Percentiles rank a stretch among this genome's conserved stretches.
Evolutionary conservation across 306 rosid species (phyloP).

Genomic region (Pterocarpus macrocarpus): DNA sequence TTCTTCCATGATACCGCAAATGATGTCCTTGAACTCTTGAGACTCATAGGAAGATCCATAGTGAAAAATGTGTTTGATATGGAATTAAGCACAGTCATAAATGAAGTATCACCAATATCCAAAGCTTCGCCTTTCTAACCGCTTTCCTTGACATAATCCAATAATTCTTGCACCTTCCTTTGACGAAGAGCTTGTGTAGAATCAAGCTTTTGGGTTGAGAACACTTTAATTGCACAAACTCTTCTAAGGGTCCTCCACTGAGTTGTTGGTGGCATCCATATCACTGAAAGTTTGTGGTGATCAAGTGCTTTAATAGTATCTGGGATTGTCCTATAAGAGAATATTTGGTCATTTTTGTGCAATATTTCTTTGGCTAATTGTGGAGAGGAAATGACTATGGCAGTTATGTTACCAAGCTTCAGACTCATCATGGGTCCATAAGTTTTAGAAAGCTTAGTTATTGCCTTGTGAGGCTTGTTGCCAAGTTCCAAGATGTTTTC

Average conservation of each 20-base stretch:
- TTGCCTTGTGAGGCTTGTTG: constrained; percentile 47
- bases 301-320: not conserved
- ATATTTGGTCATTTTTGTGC: constrained; percentile 2
- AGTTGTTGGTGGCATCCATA: not conserved
- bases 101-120: no score
- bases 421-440: constrained; percentile 48
- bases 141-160: no score
- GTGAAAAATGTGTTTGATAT: no score
- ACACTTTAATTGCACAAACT: no score
- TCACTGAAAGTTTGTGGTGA: not conserved
- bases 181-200: no score
- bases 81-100: no score
- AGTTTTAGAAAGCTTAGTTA: constrained; percentile 37
- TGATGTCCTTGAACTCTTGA: not conserved
- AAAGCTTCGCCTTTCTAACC: no score
- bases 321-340: constrained; percentile 2
- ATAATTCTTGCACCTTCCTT: no score
- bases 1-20: not conserved
- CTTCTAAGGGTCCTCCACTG: no score
- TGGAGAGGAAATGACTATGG: constrained; percentile 45
- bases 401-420: constrained; percentile 41
- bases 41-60: no score
- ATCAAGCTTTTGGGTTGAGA: no score
- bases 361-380: constrained; percentile 34
- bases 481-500: constrained; percentile 63